Conservation (phyloP, 1,139 yeast species). For the Hyphopichia wangnamkhiaoensis region DNA sequence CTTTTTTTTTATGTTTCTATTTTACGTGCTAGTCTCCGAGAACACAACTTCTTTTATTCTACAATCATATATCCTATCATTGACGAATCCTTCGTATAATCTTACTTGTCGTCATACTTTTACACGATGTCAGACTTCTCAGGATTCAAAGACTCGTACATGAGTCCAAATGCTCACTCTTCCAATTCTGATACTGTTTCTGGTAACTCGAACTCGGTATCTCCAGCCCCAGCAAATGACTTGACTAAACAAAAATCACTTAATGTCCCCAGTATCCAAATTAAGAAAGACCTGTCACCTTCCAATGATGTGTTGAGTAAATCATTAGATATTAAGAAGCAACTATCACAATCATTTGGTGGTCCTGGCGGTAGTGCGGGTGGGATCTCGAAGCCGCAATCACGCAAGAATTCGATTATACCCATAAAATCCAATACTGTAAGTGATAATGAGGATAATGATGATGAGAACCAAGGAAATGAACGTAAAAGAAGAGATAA, state of each 20-base stretch:
- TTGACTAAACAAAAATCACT: conserved; percentile 18
- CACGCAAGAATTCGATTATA: conserved; percentile 38
- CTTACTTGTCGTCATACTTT: neutral
- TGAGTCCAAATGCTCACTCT: conserved; percentile 16
- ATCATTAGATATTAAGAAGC: conserved; percentile 41
- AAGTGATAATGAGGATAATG: conserved; percentile 33
- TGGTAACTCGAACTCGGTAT: conserved; percentile 18
- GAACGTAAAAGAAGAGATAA: conserved; percentile 80
- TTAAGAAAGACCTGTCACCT: conserved; percentile 22
- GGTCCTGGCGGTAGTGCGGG: conserved; percentile 23
- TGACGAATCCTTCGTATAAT: neutral
- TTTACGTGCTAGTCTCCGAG: no score
- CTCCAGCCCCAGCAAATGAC: conserved; percentile 16
- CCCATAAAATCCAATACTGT: conserved; percentile 30
- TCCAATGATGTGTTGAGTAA: conserved; percentile 31
- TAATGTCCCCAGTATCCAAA: conserved; percentile 29
- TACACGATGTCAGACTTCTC: conserved; percentile 21
- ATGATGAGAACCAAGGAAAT: conserved; percentile 43
- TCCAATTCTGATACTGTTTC: conserved; percentile 19
- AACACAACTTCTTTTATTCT: no score
- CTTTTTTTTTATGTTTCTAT: no score
- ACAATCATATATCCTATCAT: no score
- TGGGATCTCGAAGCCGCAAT: conserved; percentile 44
- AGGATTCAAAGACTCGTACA: conserved; percentile 24
- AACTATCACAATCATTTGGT: conserved; percentile 44